Base-by-base conservation (phyloP, 768 basidiomycete genomes). In the Botryobasidium botryosum region DNA sequence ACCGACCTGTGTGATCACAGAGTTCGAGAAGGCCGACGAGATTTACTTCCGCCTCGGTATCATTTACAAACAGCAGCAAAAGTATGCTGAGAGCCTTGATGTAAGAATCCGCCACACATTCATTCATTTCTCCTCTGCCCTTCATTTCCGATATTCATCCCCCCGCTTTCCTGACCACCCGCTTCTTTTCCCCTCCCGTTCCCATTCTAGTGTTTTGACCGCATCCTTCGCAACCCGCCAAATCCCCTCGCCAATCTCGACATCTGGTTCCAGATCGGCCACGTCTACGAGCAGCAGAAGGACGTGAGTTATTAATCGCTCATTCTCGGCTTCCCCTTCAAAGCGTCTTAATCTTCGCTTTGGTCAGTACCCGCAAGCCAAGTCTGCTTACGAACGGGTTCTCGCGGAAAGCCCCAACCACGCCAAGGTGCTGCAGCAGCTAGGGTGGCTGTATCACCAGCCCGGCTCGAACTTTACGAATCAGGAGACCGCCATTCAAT, bases 191-290 rank as follows among this genome's bases (percentile, higher is more conserved):
- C 32, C 25, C 23, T 37, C 32, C 6, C 6, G n/a, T n/a, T n/a
- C n/a, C 39, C 35, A 10, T 2, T 29, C 1, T 52, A 69, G 44
- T 97, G 94, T 64, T 97, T 97, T 66, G 85, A 91, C 57, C 85
- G 85, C 57, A 97, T 99, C 51, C 77, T 97, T 43, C 82, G 84
- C 50, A 91, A 85, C 56, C 94, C 94, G 3, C 94, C 92, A 27
- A 80, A 77, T 51, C 94, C 94, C 2, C 77, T 99, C 26, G 92
- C 91, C 13, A 84, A 91, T 54, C 84, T 88, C 45, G 94, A 99
- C 54, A 97, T 99, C 51, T 97, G 91, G 90, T 97, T 97, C 75
- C 94, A 99, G 64, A 94, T 99, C 49, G 94, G 94, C 2, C 94
- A 97, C 57, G 92, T 97, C 17, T 88, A 85, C 55, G 94, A 97